phyloP scores from a whole-genome alignment of 441 rosid genomes.

The Pelargonium myrrhifolium region DNA sequence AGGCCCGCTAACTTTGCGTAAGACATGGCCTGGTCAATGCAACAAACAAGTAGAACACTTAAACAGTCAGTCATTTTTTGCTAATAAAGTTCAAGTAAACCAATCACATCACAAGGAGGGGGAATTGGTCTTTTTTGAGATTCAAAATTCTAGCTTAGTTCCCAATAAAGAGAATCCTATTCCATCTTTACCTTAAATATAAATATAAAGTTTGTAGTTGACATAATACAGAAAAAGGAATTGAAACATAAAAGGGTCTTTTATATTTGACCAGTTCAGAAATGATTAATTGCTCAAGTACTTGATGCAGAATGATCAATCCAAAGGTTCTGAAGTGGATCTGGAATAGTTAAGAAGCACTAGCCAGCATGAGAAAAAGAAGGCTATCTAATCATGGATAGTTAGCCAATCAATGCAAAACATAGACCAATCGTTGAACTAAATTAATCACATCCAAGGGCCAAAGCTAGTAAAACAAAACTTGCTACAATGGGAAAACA shows the following conservation, averaged over 20 bases:
- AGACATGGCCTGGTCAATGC: slow-evolving; percentile 19
- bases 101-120: background rate
- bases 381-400: background rate
- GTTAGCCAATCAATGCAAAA: slow-evolving; percentile 3
- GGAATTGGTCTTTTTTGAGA: background rate
- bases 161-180: background rate
- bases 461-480: background rate
- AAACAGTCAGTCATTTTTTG: background rate
- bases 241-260: background rate
- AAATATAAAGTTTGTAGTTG: background rate
- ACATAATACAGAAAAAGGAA: slow-evolving; percentile 18
- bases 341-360: too few relatives aligned
- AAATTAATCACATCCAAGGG: background rate
- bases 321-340: too few relatives aligned
- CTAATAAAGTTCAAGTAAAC: slow-evolving; percentile 4
- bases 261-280: background rate
- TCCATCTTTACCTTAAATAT: background rate
- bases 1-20: slow-evolving; percentile 5
- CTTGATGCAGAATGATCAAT: background rate
- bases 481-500: background rate
- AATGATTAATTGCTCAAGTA: background rate
- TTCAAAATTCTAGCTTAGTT: background rate
- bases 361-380: too few relatives aligned
- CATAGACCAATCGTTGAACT: background rate
- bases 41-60: slow-evolving; percentile 15